Conservation (phyloP, 805 yeast species). For the Hanseniaspora clermontiae region DNA sequence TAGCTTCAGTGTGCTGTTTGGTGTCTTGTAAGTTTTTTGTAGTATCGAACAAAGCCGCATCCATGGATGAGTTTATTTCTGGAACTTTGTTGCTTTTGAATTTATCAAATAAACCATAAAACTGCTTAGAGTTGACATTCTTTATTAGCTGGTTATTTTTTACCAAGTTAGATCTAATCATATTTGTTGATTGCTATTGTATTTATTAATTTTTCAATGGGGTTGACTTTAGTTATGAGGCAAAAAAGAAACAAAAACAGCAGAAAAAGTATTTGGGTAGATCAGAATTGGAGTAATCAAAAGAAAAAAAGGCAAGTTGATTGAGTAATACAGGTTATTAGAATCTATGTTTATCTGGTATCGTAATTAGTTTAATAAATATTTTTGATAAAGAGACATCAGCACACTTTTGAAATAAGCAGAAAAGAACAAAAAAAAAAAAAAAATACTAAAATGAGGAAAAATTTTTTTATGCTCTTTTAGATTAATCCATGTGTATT, state of each 20-base stretch:
- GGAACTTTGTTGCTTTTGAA: conserved; percentile 8
- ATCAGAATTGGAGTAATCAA: too few relatives aligned
- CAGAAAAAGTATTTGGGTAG: too few relatives aligned
- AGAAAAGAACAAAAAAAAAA: too few relatives aligned
- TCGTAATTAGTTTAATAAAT: too few relatives aligned
- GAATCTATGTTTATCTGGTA: too few relatives aligned
- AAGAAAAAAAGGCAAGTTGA: background rate
- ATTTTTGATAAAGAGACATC: too few relatives aligned
- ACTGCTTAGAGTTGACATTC: background rate
- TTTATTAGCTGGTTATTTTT: background rate
- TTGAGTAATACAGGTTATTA: too few relatives aligned
- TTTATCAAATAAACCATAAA: conserved; percentile 5
- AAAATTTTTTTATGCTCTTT: too few relatives aligned
- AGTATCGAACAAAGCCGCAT: background rate
- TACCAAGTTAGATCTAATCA: background rate
- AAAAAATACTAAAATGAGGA: too few relatives aligned
- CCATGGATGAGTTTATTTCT: background rate
- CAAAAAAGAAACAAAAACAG: background rate
- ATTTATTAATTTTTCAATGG: background rate
- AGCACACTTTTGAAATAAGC: too few relatives aligned
- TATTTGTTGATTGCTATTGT: background rate
- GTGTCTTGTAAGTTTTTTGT: background rate
- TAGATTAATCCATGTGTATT: too few relatives aligned
- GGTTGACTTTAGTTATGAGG: background rate
- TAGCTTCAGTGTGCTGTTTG: background rate